Base-by-base conservation (phyloP, 2,329 filamentous ascomycete species). In the Chrysosporium queenslandicum region DNA sequence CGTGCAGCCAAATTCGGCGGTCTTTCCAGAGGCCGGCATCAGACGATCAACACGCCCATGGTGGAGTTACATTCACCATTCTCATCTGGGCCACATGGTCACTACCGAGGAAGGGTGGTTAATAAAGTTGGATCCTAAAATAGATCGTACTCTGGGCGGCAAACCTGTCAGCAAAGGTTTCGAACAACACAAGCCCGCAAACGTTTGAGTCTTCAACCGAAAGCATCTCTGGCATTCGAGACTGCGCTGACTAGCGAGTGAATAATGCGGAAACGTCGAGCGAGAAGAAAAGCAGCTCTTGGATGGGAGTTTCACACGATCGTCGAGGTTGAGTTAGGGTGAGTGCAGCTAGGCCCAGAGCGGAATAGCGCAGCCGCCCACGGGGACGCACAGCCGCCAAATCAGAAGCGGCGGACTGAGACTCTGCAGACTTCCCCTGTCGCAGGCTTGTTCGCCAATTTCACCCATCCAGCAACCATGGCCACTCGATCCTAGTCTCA, bases 151-250 rank as follows among this genome's bases (percentile, higher is more conserved):
- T 11, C n/a, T 20, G 36, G 37, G 18, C 2, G 32, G 32, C 21
- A 39, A 48, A 48, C 46, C 30, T 48, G 46, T 48, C 46, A 48
- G 11, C 21, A 6, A 37, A 49, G 46, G 46, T 49, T 49, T 49
- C 46, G 46, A 49, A 40, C 23, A 27, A 30, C 34, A 23, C 4
- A 39, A 27, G 20, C 12, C 27, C 32, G 21, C 20, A 40, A 49
- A 29, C 25, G 36, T 39, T 30, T 39, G 21, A 9, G 18, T 37
- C 20, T n/a, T 37, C 14, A 9, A 20, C 14, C 37, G 30, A 14
- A 32, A 23, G 23, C 23, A 23, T 12, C 27, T 18, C 30, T 16
- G 11, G n/a, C 25, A 21, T 18, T 45, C 12, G 14, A 30, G 14
- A 27, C 41, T 8, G 16, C 11, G 3, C 25, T 29, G 16, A 18